Evolutionary conservation across 306 rosid species (phyloP), one percentile per base, ranked within the genome.

Genomic region (Vigna reflexopilosa): DNA sequence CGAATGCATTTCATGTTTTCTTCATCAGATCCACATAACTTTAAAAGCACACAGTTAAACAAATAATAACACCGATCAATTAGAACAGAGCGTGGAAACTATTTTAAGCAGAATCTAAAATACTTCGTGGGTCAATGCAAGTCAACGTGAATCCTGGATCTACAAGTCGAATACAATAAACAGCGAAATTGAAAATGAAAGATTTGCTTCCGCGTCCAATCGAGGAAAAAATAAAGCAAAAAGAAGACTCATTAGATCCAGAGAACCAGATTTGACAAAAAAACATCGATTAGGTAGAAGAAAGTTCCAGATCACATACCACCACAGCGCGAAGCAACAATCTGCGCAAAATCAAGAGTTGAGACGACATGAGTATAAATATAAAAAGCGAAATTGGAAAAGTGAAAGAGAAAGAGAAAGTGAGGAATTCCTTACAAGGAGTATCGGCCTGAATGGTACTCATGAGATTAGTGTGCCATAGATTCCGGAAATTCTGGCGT

Each of bases 401-500:
- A 63, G 12, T 12, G 16, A 1, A 32, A 3, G 7, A 48, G 7
- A 65, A 38, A 5, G 9, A 48, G 9, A 65, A 47, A 36, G 54
- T 30, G 45, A 50, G 77, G 81, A 24, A 64, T 80, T 0, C 26
- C 26, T 20, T 91, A 92, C 97, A 92, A 17, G 87, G 91, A 81
- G 96, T 77, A 66, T 94, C 96, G 13, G 83, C 96, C 77, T 84
- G 84, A 4, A 90, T 83, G 52, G 97, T 84, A 55, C 78, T 17
- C 85, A 89, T 48, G 79, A 94, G 91, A 73, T 90, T 93, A 59
- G 91, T 76, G 85, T 92, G 98, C 98, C 96, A 92, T 80, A 89
- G 72, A 84, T 94, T 94, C 13, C 97, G 91, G 83, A 70, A 94
- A 57, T 62, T 84, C 84, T 90, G 94, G n/a, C 98, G 93, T 28